Evolutionary conservation across 2,329 filamentous ascomycete genomes (phyloP).

Genomic region (Claviceps fusiformis): DNA sequence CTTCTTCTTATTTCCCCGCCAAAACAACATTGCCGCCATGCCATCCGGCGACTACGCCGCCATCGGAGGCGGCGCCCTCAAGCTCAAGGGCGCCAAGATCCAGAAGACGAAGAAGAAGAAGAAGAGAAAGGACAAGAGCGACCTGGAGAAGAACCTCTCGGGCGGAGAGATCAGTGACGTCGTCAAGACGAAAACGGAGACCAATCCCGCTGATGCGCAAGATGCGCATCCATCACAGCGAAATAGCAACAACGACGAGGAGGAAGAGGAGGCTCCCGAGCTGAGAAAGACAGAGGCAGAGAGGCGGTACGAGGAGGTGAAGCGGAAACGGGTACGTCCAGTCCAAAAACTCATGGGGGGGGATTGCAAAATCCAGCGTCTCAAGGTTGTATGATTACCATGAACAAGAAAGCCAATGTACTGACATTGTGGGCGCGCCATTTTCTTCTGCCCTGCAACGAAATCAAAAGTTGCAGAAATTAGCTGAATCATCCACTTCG

Average conservation of each 20-base stretch:
- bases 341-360: too few relatives aligned
- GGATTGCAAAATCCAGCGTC: too few relatives aligned
- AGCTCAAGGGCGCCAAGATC: slow-evolving; percentile 66
- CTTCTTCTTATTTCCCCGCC: background rate
- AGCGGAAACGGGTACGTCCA: slow-evolving; percentile 59
- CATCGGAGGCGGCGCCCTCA: slow-evolving; percentile 58
- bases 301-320: slow-evolving; percentile 63
- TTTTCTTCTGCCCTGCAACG: background rate
- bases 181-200: slow-evolving; percentile 2
- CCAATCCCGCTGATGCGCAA: slow-evolving; percentile 6
- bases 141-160: slow-evolving; percentile 34
- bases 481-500: slow-evolving; percentile 45
- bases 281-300: slow-evolving; percentile 72
- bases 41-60: slow-evolving; percentile 61
- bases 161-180: slow-evolving; percentile 12
- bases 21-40: slow-evolving; percentile 31
- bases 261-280: slow-evolving; percentile 12
- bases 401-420: too few relatives aligned
- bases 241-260: slow-evolving; percentile 4
- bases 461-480: slow-evolving; percentile 55
- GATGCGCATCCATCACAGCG: slow-evolving; percentile 18
- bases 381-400: too few relatives aligned
- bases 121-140: slow-evolving; percentile 30
- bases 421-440: too few relatives aligned
- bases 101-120: slow-evolving; percentile 54